Percentiles rank a stretch among this genome's conserved stretches.
phyloP scores from a whole-genome alignment of 1,139 yeast species.

The Nakaseomyces sp. region DNA sequence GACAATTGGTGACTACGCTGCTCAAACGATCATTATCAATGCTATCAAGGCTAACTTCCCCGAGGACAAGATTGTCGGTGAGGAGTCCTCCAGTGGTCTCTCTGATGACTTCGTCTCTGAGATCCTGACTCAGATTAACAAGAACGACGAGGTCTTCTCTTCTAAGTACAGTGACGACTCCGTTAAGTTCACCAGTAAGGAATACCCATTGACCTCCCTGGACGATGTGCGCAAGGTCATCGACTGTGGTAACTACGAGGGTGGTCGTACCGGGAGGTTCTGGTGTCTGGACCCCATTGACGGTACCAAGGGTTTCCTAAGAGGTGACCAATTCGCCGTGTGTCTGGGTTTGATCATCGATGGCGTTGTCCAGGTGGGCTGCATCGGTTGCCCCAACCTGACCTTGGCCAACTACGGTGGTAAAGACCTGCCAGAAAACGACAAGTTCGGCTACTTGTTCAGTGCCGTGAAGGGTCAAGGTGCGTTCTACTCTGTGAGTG shows the following conservation, averaged over 20 bases:
- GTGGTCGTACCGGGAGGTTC: conserved; percentile 71
- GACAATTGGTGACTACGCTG: conserved; percentile 92
- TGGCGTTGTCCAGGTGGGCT: conserved; percentile 79
- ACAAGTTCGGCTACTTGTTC: conserved; percentile 36
- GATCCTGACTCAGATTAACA: conserved; percentile 43
- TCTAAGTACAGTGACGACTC: conserved; percentile 20
- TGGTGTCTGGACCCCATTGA: conserved; percentile 99
- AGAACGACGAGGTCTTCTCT: conserved; percentile 31
- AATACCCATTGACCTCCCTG: conserved; percentile 30
- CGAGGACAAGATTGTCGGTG: conserved; percentile 81
- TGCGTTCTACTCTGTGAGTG: conserved; percentile 49
- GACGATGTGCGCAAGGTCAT: conserved; percentile 54
- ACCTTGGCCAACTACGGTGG: conserved; percentile 19
- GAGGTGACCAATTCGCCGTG: conserved; percentile 96
- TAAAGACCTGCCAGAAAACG: conserved; percentile 26
- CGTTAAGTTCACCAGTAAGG: conserved; percentile 34
- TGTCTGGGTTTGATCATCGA: conserved; percentile 84
- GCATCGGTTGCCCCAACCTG: conserved; percentile 92
- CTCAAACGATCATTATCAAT: conserved; percentile 85
- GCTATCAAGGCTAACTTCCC: conserved; percentile 79
- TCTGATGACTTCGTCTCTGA: conserved; percentile 40
- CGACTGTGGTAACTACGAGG: conserved; percentile 69
- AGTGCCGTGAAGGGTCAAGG: conserved; percentile 73
- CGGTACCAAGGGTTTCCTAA: conserved; percentile 91
- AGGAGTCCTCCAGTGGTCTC: conserved; percentile 72